A percentile compares a stretch with the other conserved stretches of the same genome.
These are phyloP conservation scores for Salicornia ramosissima DNA, from an alignment of 148 eudicot genomes.

Conservation along the genomic window DNA sequence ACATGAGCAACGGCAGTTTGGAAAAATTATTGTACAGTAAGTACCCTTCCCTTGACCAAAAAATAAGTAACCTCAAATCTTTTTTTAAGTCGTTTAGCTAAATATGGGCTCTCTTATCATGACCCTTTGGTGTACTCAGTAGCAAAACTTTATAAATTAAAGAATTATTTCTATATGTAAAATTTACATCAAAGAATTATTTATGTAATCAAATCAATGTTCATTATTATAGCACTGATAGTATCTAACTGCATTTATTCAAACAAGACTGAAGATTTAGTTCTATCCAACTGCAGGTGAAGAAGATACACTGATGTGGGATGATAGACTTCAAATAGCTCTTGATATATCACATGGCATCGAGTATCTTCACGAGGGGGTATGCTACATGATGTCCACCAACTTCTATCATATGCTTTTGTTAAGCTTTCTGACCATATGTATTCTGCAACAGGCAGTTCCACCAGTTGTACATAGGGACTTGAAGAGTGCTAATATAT, in stretches of 20 bases:
- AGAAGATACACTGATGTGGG: conserved; percentile 69
- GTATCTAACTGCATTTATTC: not conserved
- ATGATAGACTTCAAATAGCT: conserved; percentile 84
- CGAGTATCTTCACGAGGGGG: conserved; percentile 99
- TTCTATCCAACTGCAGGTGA: conserved; percentile 35
- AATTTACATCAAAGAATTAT: not conserved
- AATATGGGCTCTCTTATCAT: not conserved
- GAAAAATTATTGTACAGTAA: conserved; percentile 75
- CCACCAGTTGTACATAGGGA: conserved; percentile 95
- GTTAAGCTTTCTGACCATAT: conserved; percentile 14
- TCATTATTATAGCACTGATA: not conserved
- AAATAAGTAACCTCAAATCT: not conserved
- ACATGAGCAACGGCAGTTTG: conserved; percentile 96
- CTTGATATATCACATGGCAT: conserved; percentile 95
- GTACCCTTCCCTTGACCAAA: conserved; percentile 24
- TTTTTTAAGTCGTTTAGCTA: not conserved
- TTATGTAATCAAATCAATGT: not conserved
- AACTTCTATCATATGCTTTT: not conserved
- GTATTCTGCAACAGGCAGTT: conserved; percentile 69
- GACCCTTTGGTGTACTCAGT: not conserved
- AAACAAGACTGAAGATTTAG: not conserved
- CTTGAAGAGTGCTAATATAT: conserved; percentile 93
- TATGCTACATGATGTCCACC: conserved; percentile 30
- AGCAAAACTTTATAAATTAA: not conserved
- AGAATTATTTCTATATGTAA: not conserved